Evolutionary conservation across 2,329 filamentous ascomycete species (phyloP).

Genomic region (Pseudocercospora crystallina): DNA sequence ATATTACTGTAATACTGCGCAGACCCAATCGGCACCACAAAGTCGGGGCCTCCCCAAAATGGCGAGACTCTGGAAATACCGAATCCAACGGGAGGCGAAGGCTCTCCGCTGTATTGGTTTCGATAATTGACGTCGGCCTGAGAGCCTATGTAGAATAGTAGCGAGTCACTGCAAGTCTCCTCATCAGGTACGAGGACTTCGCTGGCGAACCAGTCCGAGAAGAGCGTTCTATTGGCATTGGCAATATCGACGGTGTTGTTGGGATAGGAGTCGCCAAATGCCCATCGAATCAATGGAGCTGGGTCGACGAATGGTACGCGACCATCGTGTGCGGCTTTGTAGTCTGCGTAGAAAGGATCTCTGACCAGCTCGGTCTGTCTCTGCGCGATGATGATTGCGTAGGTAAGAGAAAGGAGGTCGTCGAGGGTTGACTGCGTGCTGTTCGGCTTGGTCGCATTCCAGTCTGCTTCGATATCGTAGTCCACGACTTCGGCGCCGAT

Average conservation of each 20-base stretch:
- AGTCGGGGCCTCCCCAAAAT: slow-evolving; percentile 50
- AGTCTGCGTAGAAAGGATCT: slow-evolving; percentile 52
- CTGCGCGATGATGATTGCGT: slow-evolving; percentile 49
- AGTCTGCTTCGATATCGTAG: slow-evolving; percentile 40
- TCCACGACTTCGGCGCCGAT: slow-evolving; percentile 40
- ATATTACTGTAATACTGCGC: slow-evolving; percentile 48
- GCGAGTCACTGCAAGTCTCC: slow-evolving; percentile 49
- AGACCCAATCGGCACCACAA: slow-evolving; percentile 46
- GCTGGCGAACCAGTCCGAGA: slow-evolving; percentile 50
- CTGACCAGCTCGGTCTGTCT: slow-evolving; percentile 49
- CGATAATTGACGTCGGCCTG: slow-evolving; percentile 44
- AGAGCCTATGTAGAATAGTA: slow-evolving; percentile 52
- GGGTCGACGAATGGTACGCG: slow-evolving; percentile 53
- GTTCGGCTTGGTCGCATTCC: slow-evolving; percentile 36
- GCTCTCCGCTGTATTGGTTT: slow-evolving; percentile 46
- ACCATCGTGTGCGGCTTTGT: slow-evolving; percentile 47
- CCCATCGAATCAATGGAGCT: slow-evolving; percentile 49
- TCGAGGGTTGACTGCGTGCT: slow-evolving; percentile 34
- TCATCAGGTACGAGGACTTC: slow-evolving; percentile 45
- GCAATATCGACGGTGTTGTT: slow-evolving; percentile 43
- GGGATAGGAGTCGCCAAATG: slow-evolving; percentile 45
- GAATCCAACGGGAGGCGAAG: slow-evolving; percentile 51
- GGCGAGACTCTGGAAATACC: slow-evolving; percentile 48
- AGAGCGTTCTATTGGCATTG: slow-evolving; percentile 51
- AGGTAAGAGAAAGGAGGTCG: slow-evolving; percentile 45